Conservation (phyloP, 306 rosid species). For the Glycine tomentella region DNA sequence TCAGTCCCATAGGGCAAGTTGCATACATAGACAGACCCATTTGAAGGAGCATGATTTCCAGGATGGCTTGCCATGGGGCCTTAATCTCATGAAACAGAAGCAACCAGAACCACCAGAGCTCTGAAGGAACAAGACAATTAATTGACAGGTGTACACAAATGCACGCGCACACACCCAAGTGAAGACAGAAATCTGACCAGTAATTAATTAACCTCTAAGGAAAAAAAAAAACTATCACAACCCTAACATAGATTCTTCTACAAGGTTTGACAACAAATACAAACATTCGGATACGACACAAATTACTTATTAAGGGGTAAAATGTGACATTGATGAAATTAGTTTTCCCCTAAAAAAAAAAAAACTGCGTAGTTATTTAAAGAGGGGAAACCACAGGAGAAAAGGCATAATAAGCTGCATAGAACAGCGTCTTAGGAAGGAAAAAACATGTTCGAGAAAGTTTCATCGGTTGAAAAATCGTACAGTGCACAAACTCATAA, state of each 20-base stretch:
- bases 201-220: too few relatives aligned
- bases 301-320: too few relatives aligned
- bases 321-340: too few relatives aligned
- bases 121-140: slow-evolving; percentile 12
- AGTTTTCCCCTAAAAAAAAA: too few relatives aligned
- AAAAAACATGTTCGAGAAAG: not conserved
- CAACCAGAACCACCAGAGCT: slow-evolving; percentile 30
- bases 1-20: slow-evolving; percentile 94
- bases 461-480: not conserved
- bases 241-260: too few relatives aligned
- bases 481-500: not conserved
- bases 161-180: too few relatives aligned
- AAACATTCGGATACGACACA: too few relatives aligned
- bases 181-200: not conserved
- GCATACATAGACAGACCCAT: slow-evolving; percentile 90
- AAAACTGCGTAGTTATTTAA: too few relatives aligned
- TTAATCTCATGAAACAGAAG: slow-evolving; percentile 68
- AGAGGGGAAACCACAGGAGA: too few relatives aligned
- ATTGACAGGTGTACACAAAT: not conserved
- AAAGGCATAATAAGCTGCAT: not conserved
- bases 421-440: not conserved
- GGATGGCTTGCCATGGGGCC: slow-evolving; percentile 73
- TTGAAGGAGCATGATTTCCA: slow-evolving; percentile 75
- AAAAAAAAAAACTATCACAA: too few relatives aligned
- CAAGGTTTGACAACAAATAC: too few relatives aligned